A percentile compares a stretch with the other conserved stretches of the same genome.
These are phyloP conservation scores for Xylaria sp. DNA, from an alignment of 2,329 filamentous ascomycete genomes.

Conservation along the genomic window DNA sequence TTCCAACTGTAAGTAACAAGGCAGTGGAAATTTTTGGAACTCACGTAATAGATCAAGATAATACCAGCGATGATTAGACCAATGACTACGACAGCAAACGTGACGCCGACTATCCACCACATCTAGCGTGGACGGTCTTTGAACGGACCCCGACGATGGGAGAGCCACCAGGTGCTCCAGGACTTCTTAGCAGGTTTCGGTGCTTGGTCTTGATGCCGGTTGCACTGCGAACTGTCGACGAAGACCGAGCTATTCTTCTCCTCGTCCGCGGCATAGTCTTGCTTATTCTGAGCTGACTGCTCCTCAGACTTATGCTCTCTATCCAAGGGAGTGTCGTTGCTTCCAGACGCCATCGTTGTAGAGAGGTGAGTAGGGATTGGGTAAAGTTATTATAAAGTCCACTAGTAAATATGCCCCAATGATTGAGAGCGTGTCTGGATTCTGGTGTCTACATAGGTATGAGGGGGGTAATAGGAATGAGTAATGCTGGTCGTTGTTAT, in stretches of 20 bases:
- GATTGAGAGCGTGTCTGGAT: neutral
- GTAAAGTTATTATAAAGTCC: neutral
- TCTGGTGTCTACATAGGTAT: neutral
- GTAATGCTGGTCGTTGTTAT: neutral
- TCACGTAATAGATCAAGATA: constrained; percentile 28
- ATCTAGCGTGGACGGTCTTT: constrained; percentile 28
- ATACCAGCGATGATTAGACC: constrained; percentile 2
- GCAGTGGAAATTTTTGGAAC: neutral
- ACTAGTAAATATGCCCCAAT: neutral
- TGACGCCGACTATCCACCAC: constrained; percentile 18
- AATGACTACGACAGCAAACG: constrained; percentile 5
- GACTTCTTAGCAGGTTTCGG: constrained; percentile 18
- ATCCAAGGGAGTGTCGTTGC: neutral
- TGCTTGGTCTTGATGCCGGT: constrained; percentile 10
- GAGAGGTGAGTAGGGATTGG: neutral
- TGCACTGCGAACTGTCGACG: constrained; percentile 10
- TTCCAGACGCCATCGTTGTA: constrained; percentile 17
- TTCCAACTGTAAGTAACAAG: neutral
- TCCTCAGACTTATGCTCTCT: neutral
- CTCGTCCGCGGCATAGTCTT: neutral
- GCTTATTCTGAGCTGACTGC: neutral
- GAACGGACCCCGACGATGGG: constrained; percentile 24
- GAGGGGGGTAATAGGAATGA: neutral
- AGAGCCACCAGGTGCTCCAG: constrained; percentile 13
- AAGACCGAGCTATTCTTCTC: constrained; percentile 8